phyloP scores from a whole-genome alignment of 345 rosid genomes.

The Theobroma cacao region DNA sequence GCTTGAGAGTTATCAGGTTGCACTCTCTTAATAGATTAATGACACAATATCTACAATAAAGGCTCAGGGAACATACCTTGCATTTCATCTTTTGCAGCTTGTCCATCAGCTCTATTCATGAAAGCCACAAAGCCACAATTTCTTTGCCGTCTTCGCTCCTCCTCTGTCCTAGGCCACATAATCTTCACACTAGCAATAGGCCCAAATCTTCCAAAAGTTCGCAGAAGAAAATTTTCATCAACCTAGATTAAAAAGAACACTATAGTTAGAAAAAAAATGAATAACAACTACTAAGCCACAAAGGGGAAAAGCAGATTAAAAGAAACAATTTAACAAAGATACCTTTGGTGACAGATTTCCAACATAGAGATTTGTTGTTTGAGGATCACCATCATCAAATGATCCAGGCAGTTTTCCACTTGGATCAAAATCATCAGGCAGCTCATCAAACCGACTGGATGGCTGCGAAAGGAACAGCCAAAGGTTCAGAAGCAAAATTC shows the following conservation, averaged over 20 bases:
- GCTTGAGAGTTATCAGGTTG: neutral
- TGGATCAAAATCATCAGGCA: conserved; percentile 97
- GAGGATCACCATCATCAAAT: conserved; percentile 99
- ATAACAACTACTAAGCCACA: neutral
- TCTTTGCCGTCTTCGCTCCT: conserved; percentile 89
- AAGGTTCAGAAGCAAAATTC: neutral
- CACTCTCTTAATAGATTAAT: neutral
- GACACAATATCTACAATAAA: neutral
- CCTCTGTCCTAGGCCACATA: conserved; percentile 99
- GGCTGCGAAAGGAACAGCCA: conserved; percentile 50
- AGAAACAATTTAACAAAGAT: conserved; percentile 1
- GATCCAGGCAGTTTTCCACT: conserved; percentile 95
- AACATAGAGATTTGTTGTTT: conserved; percentile 95
- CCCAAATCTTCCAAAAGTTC: conserved; percentile 99
- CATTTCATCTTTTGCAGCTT: conserved; percentile 99
- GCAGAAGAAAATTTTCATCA: conserved; percentile 95
- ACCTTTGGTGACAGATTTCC: conserved; percentile 97
- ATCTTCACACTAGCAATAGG: conserved; percentile 99
- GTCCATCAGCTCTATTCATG: conserved; percentile 97
- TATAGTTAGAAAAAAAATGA: conserved; percentile 11
- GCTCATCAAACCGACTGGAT: conserved; percentile 93
- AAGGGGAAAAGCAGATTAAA: neutral
- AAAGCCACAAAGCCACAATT: conserved; percentile 98
- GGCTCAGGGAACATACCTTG: conserved; percentile 56
- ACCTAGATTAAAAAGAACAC: conserved; percentile 47